Evolutionary conservation across 75 land plant genomes (phyloP).

Genomic region (Azolla pinnata): DNA sequence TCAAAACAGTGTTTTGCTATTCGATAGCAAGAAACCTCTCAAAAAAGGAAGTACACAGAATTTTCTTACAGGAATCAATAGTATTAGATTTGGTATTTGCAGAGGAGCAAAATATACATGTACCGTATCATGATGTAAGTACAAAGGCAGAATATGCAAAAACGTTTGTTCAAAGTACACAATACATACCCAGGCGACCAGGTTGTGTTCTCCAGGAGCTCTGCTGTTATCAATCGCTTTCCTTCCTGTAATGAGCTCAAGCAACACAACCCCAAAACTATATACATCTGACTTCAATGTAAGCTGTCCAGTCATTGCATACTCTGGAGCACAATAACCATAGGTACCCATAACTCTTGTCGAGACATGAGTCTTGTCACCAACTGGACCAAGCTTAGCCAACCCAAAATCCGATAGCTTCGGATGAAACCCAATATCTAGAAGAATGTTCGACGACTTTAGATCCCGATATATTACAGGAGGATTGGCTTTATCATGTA

Average conservation of each 20-base stretch:
- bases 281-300: slow-evolving; percentile 71
- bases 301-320: slow-evolving; percentile 77
- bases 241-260: slow-evolving; percentile 60
- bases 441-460: slow-evolving; percentile 63
- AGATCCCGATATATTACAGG: slow-evolving; percentile 71
- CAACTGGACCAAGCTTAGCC: slow-evolving; percentile 70
- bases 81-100: too few species aligned
- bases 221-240: slow-evolving; percentile 61
- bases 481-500: slow-evolving; percentile 63
- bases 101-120: too few species aligned
- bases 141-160: too few species aligned
- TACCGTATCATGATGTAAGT: too few species aligned
- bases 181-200: slow-evolving; percentile 61
- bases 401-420: slow-evolving; percentile 73
- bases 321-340: slow-evolving; percentile 77
- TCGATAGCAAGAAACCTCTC: too few species aligned
- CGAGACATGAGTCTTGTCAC: slow-evolving; percentile 62
- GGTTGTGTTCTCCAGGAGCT: slow-evolving; percentile 57
- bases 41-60: too few species aligned
- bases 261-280: slow-evolving; percentile 68
- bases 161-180: too few species aligned
- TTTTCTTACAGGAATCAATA: too few species aligned
- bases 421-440: slow-evolving; percentile 54
- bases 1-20: too few species aligned
- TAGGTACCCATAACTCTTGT: slow-evolving; percentile 71